phyloP scores from a whole-genome alignment of 2,329 filamentous ascomycete genomes.

The Pleoardoris graminearum region DNA sequence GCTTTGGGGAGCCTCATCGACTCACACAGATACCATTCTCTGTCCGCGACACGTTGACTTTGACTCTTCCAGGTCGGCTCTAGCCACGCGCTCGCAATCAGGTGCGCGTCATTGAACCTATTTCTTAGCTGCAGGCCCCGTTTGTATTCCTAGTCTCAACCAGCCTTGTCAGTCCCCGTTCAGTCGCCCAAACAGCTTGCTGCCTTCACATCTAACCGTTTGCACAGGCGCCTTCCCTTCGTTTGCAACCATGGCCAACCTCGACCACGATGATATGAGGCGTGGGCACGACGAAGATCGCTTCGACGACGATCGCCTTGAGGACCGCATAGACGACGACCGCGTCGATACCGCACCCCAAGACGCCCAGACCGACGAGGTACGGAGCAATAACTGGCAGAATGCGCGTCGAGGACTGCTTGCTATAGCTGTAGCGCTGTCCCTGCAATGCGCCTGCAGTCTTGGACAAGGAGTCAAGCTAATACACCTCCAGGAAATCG shows the following conservation, averaged over 20 bases:
- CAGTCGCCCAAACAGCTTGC: slow-evolving; percentile 5
- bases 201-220: slow-evolving; percentile 12
- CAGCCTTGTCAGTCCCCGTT: slow-evolving; percentile 4
- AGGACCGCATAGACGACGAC: slow-evolving; percentile 16
- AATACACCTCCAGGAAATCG: slow-evolving; percentile 40
- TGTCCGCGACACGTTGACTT: not conserved
- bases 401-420: not conserved
- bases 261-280: slow-evolving; percentile 29
- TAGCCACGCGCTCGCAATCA: not conserved
- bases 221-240: not conserved
- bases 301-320: slow-evolving; percentile 36
- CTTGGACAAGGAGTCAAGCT: not conserved
- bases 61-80: not conserved
- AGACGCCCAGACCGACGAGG: slow-evolving; percentile 39
- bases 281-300: slow-evolving; percentile 19
- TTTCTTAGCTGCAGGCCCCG: not conserved
- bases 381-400: slow-evolving; percentile 21
- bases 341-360: slow-evolving; percentile 38
- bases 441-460: slow-evolving; percentile 13
- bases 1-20: slow-evolving; percentile 9
- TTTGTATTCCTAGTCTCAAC: not conserved
- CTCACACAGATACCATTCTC: slow-evolving; percentile 6
- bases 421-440: not conserved
- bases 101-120: not conserved
- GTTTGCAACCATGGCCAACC: slow-evolving; percentile 32